These are phyloP conservation scores for Schwanniomyces occidentalis DNA, from an alignment of 805 yeast species.

Conservation along the genomic window DNA sequence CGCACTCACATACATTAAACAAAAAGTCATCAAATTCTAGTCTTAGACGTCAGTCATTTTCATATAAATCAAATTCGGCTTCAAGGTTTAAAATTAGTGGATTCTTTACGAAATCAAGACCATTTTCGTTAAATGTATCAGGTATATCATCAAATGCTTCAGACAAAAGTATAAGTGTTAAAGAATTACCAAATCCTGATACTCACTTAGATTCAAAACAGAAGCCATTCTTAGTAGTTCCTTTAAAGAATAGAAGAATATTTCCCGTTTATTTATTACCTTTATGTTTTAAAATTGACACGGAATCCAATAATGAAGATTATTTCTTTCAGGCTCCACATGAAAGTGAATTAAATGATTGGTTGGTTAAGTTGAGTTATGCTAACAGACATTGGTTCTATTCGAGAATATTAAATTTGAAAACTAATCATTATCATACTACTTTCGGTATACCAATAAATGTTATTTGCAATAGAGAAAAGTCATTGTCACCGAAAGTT, in stretches of 20 bases:
- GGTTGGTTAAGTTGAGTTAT: slow-evolving; percentile 58
- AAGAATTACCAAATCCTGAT: slow-evolving; percentile 60
- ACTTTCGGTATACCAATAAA: slow-evolving; percentile 88
- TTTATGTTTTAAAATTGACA: slow-evolving; percentile 49
- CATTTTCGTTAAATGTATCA: slow-evolving; percentile 61
- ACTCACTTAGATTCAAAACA: slow-evolving; percentile 38
- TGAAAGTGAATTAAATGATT: slow-evolving; percentile 65
- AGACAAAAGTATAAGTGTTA: slow-evolving; percentile 49
- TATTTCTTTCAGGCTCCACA: slow-evolving; percentile 65
- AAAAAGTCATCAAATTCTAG: slow-evolving; percentile 31
- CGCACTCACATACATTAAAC: slow-evolving; percentile 13
- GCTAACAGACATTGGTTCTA: slow-evolving; percentile 58
- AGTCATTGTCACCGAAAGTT: slow-evolving; percentile 60
- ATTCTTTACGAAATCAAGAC: slow-evolving; percentile 54
- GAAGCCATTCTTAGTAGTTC: slow-evolving; percentile 52
- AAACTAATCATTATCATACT: slow-evolving; percentile 18
- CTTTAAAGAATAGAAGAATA: slow-evolving; percentile 46
- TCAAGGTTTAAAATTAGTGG: slow-evolving; percentile 58
- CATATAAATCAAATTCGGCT: slow-evolving; percentile 38
- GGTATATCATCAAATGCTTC: slow-evolving; percentile 28
- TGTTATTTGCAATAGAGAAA: slow-evolving; percentile 73
- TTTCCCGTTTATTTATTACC: slow-evolving; percentile 56
- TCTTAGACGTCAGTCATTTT: slow-evolving; percentile 38
- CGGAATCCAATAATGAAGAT: slow-evolving; percentile 49
- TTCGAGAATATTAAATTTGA: slow-evolving; percentile 38